phyloP scores from a whole-genome alignment of 352 stramenopile genomes.

The Phytopythium montanum region DNA sequence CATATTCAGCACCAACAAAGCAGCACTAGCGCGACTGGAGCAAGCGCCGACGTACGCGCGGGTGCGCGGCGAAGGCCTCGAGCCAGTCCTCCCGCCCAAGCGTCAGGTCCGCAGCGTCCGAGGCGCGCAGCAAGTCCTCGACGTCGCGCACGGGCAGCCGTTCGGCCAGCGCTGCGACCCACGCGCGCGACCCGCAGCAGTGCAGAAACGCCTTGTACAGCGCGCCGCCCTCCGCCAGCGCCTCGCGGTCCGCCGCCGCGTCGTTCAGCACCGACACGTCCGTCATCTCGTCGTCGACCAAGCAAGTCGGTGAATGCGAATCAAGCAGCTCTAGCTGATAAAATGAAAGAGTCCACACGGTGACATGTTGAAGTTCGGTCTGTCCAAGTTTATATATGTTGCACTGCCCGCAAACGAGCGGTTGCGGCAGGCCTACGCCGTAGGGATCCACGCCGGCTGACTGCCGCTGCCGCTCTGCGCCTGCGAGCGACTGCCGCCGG shows the following conservation, averaged over 20 bases:
- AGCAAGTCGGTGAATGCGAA: conserved; percentile 8
- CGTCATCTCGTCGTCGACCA: conserved; percentile 13
- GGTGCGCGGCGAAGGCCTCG: conserved; percentile 66
- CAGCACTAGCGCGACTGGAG: conserved; percentile 1
- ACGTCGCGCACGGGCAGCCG: conserved; percentile 40
- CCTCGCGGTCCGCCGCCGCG: conserved; percentile 23
- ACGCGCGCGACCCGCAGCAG: conserved; percentile 58
- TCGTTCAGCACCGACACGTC: conserved; percentile 38
- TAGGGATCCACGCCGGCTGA: too few relatives aligned
- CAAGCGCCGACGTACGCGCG: conserved; percentile 25
- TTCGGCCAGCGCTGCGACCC: conserved; percentile 36
- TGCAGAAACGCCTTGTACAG: conserved; percentile 46
- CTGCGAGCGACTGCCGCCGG: too few relatives aligned
- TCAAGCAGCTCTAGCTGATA: not conserved
- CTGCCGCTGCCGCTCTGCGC: too few relatives aligned
- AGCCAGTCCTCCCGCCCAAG: conserved; percentile 58
- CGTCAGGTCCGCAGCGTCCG: conserved; percentile 32
- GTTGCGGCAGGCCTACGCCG: too few relatives aligned
- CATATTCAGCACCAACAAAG: not conserved
- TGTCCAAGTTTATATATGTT: conserved; percentile 4
- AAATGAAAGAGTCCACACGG: not conserved
- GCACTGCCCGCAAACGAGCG: too few relatives aligned
- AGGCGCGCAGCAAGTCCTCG: conserved; percentile 33
- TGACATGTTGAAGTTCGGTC: not conserved
- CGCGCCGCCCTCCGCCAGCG: conserved; percentile 11